Evolutionary conservation across 2,329 filamentous ascomycete genomes (phyloP).

Genomic region (Curvularia verruculosa): DNA sequence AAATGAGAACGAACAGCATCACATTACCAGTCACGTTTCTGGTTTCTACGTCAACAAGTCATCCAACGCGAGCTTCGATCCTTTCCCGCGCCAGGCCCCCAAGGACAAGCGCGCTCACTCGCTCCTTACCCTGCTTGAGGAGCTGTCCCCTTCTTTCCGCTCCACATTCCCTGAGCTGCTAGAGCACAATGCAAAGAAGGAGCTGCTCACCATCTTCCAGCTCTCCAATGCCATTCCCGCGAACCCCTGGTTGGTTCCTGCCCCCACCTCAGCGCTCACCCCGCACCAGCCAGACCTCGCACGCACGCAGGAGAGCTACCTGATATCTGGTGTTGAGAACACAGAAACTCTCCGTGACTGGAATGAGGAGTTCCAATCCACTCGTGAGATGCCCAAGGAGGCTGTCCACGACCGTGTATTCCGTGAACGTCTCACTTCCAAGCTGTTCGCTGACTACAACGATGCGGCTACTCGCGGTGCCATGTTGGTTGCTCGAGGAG

Average conservation of each 20-base stretch:
- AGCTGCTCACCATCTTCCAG: slow-evolving; percentile 90
- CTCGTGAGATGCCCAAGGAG: slow-evolving; percentile 90
- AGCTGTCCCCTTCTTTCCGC: slow-evolving; percentile 83
- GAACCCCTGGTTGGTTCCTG: slow-evolving; percentile 87
- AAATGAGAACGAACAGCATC: slow-evolving; percentile 91
- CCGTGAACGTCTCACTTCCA: slow-evolving; percentile 89
- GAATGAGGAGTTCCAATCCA: slow-evolving; percentile 99
- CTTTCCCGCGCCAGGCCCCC: slow-evolving; percentile 76
- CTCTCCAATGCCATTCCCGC: slow-evolving; percentile 93
- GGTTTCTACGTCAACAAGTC: slow-evolving; percentile 98
- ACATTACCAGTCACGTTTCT: slow-evolving; percentile 90
- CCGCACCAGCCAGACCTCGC: slow-evolving; percentile 83
- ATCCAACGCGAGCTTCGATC: slow-evolving; percentile 93
- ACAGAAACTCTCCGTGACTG: slow-evolving; percentile 94
- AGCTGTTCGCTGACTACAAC: slow-evolving; percentile 97
- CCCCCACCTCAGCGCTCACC: slow-evolving; percentile 66
- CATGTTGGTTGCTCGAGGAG: slow-evolving; percentile 87
- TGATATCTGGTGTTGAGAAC: slow-evolving; percentile 89
- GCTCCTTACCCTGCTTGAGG: slow-evolving; percentile 76
- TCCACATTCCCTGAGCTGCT: slow-evolving; percentile 78
- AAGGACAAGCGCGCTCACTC: slow-evolving; percentile 85
- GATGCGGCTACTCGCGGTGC: slow-evolving; percentile 92
- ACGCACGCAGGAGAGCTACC: slow-evolving; percentile 88
- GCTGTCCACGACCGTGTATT: slow-evolving; percentile 95
- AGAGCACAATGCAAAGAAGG: slow-evolving; percentile 81